Conservation (phyloP, 1,284 basidiomycete species). For the Somion occarium region DNA sequence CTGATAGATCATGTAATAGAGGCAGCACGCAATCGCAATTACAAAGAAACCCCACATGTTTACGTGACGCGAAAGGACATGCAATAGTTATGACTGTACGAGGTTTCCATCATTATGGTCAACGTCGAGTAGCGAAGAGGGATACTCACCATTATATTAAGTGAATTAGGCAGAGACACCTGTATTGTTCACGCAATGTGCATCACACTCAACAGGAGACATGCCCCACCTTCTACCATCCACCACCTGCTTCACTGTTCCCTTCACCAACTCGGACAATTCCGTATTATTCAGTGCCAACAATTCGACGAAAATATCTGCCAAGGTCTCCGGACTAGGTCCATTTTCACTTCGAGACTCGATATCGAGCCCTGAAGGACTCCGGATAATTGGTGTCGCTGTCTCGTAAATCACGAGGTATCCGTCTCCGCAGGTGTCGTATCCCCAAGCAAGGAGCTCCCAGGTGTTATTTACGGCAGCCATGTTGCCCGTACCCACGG, state of each 20-base stretch:
- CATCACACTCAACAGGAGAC: conserved; percentile 1
- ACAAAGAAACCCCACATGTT: too few species aligned
- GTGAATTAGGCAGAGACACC: too few species aligned
- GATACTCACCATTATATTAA: too few species aligned
- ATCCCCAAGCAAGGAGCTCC: conserved; percentile 3
- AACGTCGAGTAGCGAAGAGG: too few species aligned
- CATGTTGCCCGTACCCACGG: not conserved
- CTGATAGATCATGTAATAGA: too few species aligned
- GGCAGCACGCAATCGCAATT: too few species aligned
- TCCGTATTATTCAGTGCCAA: not conserved
- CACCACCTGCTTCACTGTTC: not conserved
- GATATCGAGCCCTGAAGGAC: not conserved
- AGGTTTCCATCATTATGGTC: too few species aligned
- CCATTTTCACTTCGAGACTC: conserved; percentile 3
- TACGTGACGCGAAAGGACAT: too few species aligned
- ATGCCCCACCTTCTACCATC: not conserved
- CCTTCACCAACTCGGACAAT: not conserved
- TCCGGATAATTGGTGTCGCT: not conserved
- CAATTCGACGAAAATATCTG: not conserved
- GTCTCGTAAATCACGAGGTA: conserved; percentile 5
- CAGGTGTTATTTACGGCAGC: not conserved
- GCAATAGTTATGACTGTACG: too few species aligned
- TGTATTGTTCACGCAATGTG: conserved; percentile 4
- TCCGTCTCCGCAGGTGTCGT: not conserved
- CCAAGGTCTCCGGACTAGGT: conserved; percentile 1